These are phyloP conservation scores for Clonostachys sp. DNA, from an alignment of 2,329 filamentous ascomycete genomes.

Conservation along the genomic window DNA sequence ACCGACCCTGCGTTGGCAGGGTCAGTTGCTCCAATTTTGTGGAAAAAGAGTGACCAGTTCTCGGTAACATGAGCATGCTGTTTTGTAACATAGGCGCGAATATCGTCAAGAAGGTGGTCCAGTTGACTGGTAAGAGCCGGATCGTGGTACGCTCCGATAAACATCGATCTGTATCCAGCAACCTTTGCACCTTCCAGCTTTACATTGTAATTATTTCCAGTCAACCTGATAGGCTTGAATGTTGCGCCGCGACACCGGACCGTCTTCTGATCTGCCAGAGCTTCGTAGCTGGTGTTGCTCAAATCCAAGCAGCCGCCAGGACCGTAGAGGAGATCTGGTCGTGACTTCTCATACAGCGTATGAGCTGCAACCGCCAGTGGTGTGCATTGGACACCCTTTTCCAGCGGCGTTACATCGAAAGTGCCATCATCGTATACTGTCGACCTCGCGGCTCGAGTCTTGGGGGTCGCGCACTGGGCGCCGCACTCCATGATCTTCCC, in stretches of 20 bases:
- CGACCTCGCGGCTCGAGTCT: conserved; percentile 32
- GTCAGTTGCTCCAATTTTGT: conserved; percentile 27
- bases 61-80: conserved; percentile 3
- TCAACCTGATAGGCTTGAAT: conserved; percentile 16
- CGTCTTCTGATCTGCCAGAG: conserved; percentile 8
- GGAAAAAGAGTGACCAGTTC: conserved; percentile 18
- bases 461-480: conserved; percentile 39
- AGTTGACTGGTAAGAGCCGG: conserved; percentile 26
- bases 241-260: conserved; percentile 2
- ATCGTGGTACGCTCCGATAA: conserved; percentile 24
- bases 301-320: conserved; percentile 45
- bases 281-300: conserved; percentile 28
- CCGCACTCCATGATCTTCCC: conserved; percentile 52
- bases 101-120: conserved; percentile 16
- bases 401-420: conserved; percentile 41
- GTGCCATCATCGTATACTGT: conserved; percentile 30
- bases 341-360: conserved; percentile 48
- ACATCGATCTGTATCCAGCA: conserved; percentile 34
- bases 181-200: conserved; percentile 39
- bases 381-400: conserved; percentile 33
- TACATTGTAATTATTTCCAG: conserved; percentile 26
- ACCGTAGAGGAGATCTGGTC: conserved; percentile 43
- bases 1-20: conserved; percentile 11
- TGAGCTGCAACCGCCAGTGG: conserved; percentile 45
- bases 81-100: conserved; percentile 6